phyloP scores from a whole-genome alignment of 169 alveolate genomes.

The Plasmodium gallinaceum region DNA sequence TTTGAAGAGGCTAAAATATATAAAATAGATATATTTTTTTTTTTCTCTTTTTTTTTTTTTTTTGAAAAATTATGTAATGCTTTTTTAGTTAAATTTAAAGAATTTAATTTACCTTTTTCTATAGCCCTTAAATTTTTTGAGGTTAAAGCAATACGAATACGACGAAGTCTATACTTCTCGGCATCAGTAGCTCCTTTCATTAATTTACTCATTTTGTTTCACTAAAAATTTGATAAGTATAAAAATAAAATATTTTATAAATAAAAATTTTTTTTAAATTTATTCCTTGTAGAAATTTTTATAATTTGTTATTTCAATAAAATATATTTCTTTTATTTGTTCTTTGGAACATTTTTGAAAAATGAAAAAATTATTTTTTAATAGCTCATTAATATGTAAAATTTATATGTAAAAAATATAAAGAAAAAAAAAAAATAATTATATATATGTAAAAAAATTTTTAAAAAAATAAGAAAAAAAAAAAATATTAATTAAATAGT shows the following conservation, averaged over 20 bases:
- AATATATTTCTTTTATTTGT: slow-evolving; percentile 13
- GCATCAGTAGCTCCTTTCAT: slow-evolving; percentile 88
- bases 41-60: no score
- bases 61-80: no score
- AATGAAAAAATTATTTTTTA: slow-evolving; percentile 4
- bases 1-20: no score
- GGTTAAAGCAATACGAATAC: slow-evolving; percentile 94
- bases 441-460: neutral
- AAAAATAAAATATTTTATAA: slow-evolving; percentile 5
- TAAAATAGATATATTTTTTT: no score
- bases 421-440: neutral
- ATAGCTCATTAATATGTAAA: neutral
- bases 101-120: slow-evolving; percentile 86
- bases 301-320: slow-evolving; percentile 4
- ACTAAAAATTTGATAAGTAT: slow-evolving; percentile 23
- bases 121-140: slow-evolving; percentile 92
- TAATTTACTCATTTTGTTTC: slow-evolving; percentile 83
- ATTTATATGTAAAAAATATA: neutral
- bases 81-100: no score
- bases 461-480: no score
- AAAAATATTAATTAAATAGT: no score
- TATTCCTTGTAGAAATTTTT: slow-evolving; percentile 35
- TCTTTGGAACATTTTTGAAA: slow-evolving; percentile 67
- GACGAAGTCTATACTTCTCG: slow-evolving; percentile 92
- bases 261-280: slow-evolving; percentile 18